Evolutionary conservation across 768 basidiomycete genomes (phyloP).

Genomic region (Rhizopogon vinicolor): DNA sequence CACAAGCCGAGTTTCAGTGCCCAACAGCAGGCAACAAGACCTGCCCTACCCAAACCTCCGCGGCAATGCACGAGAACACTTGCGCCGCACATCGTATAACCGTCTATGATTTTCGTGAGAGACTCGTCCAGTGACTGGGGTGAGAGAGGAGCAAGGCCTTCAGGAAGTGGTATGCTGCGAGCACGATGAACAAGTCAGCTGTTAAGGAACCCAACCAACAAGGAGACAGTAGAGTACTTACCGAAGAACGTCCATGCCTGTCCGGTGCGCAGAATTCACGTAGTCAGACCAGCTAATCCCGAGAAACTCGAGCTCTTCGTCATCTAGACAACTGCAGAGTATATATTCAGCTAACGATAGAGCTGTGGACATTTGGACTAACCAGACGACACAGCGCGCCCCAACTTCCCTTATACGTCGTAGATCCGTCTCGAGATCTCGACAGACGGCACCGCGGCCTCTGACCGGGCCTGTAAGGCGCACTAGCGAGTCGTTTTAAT

Average conservation of each 20-base stretch:
- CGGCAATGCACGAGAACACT: constrained; percentile 86
- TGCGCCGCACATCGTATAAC: constrained; percentile 69
- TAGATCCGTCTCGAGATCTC: constrained; percentile 78
- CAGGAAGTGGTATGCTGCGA: constrained; percentile 79
- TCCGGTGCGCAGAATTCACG: constrained; percentile 46
- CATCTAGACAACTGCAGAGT: constrained; percentile 69
- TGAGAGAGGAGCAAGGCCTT: constrained; percentile 76
- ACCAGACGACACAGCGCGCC: constrained; percentile 84
- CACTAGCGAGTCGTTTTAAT: constrained; percentile 34
- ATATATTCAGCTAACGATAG: neutral
- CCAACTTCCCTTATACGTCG: constrained; percentile 67
- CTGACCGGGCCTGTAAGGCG: constrained; percentile 70
- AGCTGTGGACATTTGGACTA: constrained; percentile 10
- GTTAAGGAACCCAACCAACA: neutral
- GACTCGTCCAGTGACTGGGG: constrained; percentile 58
- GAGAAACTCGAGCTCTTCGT: constrained; percentile 76
- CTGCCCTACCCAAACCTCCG: constrained; percentile 92
- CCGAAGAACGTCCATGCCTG: constrained; percentile 82
- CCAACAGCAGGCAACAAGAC: constrained; percentile 91
- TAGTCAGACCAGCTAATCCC: constrained; percentile 89
- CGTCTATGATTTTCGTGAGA: constrained; percentile 57
- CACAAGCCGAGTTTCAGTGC: constrained; percentile 88
- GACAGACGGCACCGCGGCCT: constrained; percentile 77
- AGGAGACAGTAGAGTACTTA: constrained; percentile 19
- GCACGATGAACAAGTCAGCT: neutral